Percentiles rank a stretch among this genome's conserved stretches.
These are phyloP conservation scores for Oryza nivara DNA, from an alignment of 176 grass and related monocot species.

Conservation along the genomic window DNA sequence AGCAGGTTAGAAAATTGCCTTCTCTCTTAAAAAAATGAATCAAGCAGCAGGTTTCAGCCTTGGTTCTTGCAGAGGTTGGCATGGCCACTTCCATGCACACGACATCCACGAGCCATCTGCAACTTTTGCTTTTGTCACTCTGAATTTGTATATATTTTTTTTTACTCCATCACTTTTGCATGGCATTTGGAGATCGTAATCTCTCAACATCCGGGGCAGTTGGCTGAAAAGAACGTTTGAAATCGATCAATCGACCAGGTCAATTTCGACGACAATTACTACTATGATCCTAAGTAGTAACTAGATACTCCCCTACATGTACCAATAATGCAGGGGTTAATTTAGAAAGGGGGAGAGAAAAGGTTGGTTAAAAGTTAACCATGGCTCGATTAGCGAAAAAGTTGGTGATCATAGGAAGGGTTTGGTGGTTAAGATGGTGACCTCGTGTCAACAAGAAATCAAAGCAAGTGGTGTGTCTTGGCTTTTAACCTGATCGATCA, in stretches of 20 bases:
- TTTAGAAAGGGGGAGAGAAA: background rate
- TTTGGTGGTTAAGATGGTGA: slow-evolving; percentile 32
- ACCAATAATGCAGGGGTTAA: background rate
- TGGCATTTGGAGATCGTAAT: background rate
- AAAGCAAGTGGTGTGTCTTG: background rate
- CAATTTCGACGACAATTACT: slow-evolving; percentile 3
- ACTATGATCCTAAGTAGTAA: background rate
- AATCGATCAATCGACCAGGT: too few relatives aligned
- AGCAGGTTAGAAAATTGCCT: too few relatives aligned
- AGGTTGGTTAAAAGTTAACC: slow-evolving; percentile 19
- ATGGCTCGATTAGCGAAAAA: background rate
- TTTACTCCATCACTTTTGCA: background rate
- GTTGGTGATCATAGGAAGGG: slow-evolving; percentile 3
- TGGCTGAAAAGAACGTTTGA: slow-evolving; percentile 30
- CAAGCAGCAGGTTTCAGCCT: background rate
- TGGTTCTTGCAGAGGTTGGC: background rate
- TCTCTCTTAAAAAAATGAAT: too few relatives aligned
- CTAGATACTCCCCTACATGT: background rate
- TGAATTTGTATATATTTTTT: background rate
- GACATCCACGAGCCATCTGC: slow-evolving; percentile 17
- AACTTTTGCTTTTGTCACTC: background rate
- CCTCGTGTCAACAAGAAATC: slow-evolving; percentile 20
- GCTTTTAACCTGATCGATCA: background rate
- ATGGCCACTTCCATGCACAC: slow-evolving; percentile 11
- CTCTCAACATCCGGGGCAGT: background rate